These are phyloP conservation scores for Arthrobotrys pseudoclavata DNA, from an alignment of 2,329 filamentous ascomycete genomes.

Conservation along the genomic window DNA sequence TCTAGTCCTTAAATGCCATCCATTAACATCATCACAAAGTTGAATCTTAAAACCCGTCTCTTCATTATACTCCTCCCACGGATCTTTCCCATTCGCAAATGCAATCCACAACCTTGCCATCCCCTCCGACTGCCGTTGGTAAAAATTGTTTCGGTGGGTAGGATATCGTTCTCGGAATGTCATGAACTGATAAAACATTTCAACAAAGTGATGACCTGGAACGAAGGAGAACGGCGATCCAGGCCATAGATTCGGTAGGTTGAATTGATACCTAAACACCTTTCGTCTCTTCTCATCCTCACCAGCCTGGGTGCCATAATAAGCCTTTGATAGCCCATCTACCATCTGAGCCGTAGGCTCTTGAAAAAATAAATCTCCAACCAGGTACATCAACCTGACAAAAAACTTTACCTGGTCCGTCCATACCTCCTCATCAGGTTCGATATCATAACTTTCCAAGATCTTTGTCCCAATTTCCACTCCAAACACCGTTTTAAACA, in stretches of 20 bases:
- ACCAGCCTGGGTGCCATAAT: conserved; percentile 11
- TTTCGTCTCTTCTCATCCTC: conserved; percentile 58
- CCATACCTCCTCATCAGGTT: conserved; percentile 23
- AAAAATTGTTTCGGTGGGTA: conserved; percentile 59
- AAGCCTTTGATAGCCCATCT: conserved; percentile 41
- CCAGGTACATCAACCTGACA: conserved; percentile 58
- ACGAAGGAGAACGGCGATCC: conserved; percentile 63
- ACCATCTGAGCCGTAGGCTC: conserved; percentile 56
- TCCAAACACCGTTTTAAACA: conserved; percentile 37
- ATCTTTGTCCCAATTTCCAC: conserved; percentile 30
- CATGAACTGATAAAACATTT: conserved; percentile 62
- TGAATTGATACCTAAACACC: conserved; percentile 61
- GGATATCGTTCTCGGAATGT: conserved; percentile 61
- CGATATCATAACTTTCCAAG: conserved; percentile 59
- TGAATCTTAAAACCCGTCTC: conserved; percentile 43
- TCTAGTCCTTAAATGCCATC: conserved; percentile 44
- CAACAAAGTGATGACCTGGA: conserved; percentile 61
- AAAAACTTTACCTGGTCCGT: conserved; percentile 60
- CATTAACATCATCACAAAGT: conserved; percentile 52
- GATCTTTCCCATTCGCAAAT: conserved; percentile 59
- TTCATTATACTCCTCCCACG: conserved; percentile 52
- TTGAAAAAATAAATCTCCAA: conserved; percentile 61
- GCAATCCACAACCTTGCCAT: conserved; percentile 61
- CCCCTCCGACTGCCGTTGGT: conserved; percentile 59
- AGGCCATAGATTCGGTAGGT: conserved; percentile 65